A percentile compares a stretch with the other conserved stretches of the same genome.
These are phyloP conservation scores for Podospora bellae-mahoneyi DNA, from an alignment of 495 filamentous ascomycete species.

Conservation along the genomic window DNA sequence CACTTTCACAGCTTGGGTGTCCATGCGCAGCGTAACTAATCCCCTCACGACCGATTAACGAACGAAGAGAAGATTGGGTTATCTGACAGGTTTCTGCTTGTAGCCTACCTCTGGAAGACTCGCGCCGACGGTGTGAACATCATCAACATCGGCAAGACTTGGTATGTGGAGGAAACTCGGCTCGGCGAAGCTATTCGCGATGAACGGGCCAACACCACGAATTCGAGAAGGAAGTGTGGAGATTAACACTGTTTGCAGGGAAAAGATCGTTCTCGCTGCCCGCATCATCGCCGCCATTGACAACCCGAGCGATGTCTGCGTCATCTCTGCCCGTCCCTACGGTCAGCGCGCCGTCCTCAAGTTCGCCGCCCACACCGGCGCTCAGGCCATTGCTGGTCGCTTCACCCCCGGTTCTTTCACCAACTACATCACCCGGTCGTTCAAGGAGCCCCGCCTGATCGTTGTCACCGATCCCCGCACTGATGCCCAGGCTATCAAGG, in stretches of 20 bases:
- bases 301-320: conserved; percentile 98
- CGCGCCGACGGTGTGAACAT: conserved; percentile 96
- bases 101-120: conserved; percentile 95
- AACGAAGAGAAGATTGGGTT: not conserved
- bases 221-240: not conserved
- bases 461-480: conserved; percentile 99
- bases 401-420: conserved; percentile 99
- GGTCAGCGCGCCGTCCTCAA: conserved; percentile 99
- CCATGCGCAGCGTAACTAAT: conserved; percentile 77
- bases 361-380: conserved; percentile 96
- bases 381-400: conserved; percentile 95
- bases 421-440: conserved; percentile 99
- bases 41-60: conserved; percentile 8
- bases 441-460: conserved; percentile 99
- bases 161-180: conserved; percentile 55
- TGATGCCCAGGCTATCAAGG: conserved; percentile 99
- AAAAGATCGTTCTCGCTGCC: conserved; percentile 98
- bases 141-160: conserved; percentile 99
- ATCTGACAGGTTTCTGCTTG: conserved; percentile 22
- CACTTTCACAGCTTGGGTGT: conserved; percentile 61
- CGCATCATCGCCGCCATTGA: conserved; percentile 98
- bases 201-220: not conserved
- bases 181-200: not conserved
- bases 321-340: conserved; percentile 98
- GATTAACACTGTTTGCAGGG: conserved; percentile 54